These are phyloP conservation scores for Sonneratia alba DNA, from an alignment of 345 rosid species.

Conservation along the genomic window DNA sequence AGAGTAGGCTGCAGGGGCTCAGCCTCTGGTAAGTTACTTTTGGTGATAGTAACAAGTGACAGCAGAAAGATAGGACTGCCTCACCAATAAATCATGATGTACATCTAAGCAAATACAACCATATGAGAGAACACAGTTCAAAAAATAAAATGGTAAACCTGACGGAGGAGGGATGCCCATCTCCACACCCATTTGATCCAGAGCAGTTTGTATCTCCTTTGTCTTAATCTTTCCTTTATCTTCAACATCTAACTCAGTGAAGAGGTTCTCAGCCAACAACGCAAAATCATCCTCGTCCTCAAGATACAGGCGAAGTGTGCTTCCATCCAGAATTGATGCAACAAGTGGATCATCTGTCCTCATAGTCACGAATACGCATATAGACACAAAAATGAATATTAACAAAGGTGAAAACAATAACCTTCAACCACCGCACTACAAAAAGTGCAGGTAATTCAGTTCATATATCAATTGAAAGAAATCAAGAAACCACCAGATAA, in stretches of 20 bases:
- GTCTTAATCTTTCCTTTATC: constrained; percentile 78
- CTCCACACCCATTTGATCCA: constrained; percentile 66
- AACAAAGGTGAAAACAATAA: background rate
- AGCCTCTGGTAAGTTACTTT: background rate
- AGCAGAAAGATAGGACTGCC: background rate
- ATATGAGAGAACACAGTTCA: background rate
- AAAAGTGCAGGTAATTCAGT: background rate
- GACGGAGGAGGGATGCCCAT: constrained; percentile 84
- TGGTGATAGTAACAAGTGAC: background rate
- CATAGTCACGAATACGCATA: background rate
- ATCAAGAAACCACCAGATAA: background rate
- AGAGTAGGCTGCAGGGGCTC: background rate
- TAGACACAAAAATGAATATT: background rate
- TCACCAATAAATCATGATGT: background rate
- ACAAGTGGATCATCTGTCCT: constrained; percentile 53
- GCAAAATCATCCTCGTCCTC: constrained; percentile 97
- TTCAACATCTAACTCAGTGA: constrained; percentile 71
- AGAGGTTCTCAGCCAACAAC: constrained; percentile 80
- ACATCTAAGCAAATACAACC: background rate
- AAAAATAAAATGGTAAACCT: constrained; percentile 27
- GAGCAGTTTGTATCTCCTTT: constrained; percentile 47
- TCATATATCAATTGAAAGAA: background rate
- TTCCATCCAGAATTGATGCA: constrained; percentile 62
- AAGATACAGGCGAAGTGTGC: constrained; percentile 37
- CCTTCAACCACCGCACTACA: background rate